phyloP scores from a whole-genome alignment of 495 filamentous ascomycete species.

The Aspergillus mulundensis region DNA sequence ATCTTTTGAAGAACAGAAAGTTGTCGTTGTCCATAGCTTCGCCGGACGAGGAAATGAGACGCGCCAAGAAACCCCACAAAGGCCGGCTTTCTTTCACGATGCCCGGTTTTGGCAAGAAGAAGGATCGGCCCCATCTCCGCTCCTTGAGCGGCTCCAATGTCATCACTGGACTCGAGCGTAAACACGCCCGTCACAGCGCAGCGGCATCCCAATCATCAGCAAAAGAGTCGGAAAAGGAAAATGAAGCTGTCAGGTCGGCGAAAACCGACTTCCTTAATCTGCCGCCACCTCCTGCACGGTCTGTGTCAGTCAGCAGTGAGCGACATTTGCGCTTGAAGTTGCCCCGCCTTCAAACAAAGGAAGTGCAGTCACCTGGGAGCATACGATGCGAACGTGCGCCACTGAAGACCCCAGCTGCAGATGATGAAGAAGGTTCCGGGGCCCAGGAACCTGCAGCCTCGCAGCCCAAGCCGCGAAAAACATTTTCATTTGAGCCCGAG shows the following conservation, averaged over 20 bases:
- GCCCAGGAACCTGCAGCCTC: neutral
- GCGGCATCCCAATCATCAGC: neutral
- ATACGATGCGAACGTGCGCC: neutral
- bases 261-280: slow-evolving; percentile 2
- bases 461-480: neutral
- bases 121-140: slow-evolving; percentile 9
- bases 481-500: slow-evolving; percentile 6
- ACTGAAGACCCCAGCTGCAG: neutral
- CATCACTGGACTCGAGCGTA: neutral
- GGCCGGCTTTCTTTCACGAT: slow-evolving; percentile 19
- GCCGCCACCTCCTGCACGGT: slow-evolving; percentile 7
- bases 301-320: slow-evolving; percentile 22
- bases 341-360: slow-evolving; percentile 36
- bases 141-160: slow-evolving; percentile 13
- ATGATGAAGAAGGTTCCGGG: neutral
- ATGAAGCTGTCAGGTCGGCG: slow-evolving; percentile 1
- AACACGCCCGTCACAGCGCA: neutral
- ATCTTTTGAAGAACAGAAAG: neutral
- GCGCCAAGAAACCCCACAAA: slow-evolving; percentile 15
- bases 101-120: slow-evolving; percentile 17
- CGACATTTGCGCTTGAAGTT: slow-evolving; percentile 29
- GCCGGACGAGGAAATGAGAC: slow-evolving; percentile 19
- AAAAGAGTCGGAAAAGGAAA: slow-evolving; percentile 3
- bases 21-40: slow-evolving; percentile 14
- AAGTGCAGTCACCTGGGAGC: slow-evolving; percentile 5